Conservation (phyloP, 768 basidiomycete genomes). For the Termitomyces heimii region DNA sequence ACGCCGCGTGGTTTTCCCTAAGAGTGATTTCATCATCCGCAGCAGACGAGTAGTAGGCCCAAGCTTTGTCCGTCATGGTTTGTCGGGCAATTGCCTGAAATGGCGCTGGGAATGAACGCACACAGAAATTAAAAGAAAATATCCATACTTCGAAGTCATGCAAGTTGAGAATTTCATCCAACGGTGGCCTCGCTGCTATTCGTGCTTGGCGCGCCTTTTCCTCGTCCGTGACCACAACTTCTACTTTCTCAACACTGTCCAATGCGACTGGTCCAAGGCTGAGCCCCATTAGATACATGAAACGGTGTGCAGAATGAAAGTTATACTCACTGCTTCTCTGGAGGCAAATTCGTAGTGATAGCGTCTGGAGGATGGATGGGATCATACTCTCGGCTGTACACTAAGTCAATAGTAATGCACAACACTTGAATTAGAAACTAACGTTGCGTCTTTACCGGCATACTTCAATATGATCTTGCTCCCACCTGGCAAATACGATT, state of each 20-base stretch:
- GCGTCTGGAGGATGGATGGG: slow-evolving; percentile 86
- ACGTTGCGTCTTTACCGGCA: slow-evolving; percentile 89
- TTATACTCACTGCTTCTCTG: slow-evolving; percentile 71
- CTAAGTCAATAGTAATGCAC: neutral
- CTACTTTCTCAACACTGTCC: slow-evolving; percentile 56
- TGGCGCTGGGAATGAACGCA: slow-evolving; percentile 4
- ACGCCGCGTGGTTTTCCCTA: slow-evolving; percentile 88
- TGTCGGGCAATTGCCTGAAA: slow-evolving; percentile 74
- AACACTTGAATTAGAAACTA: slow-evolving; percentile 21
- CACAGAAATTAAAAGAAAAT: neutral
- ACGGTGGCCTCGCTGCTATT: slow-evolving; percentile 56
- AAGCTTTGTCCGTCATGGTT: slow-evolving; percentile 82
- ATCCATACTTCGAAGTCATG: slow-evolving; percentile 85
- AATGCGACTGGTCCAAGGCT: slow-evolving; percentile 72
- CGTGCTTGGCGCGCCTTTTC: slow-evolving; percentile 67
- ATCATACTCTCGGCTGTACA: slow-evolving; percentile 66
- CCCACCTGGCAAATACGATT: slow-evolving; percentile 46
- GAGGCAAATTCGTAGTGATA: slow-evolving; percentile 69
- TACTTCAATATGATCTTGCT: slow-evolving; percentile 83
- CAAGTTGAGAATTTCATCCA: slow-evolving; percentile 79
- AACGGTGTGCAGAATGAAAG: neutral
- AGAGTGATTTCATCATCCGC: slow-evolving; percentile 92
- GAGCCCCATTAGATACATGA: neutral
- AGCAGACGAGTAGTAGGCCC: slow-evolving; percentile 97
- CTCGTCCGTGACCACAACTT: slow-evolving; percentile 58